A percentile compares a stretch with the other conserved stretches of the same genome.
These are phyloP conservation scores for Paradendryphiella salina DNA, from an alignment of 2,329 filamentous ascomycete species.

Conservation along the genomic window DNA sequence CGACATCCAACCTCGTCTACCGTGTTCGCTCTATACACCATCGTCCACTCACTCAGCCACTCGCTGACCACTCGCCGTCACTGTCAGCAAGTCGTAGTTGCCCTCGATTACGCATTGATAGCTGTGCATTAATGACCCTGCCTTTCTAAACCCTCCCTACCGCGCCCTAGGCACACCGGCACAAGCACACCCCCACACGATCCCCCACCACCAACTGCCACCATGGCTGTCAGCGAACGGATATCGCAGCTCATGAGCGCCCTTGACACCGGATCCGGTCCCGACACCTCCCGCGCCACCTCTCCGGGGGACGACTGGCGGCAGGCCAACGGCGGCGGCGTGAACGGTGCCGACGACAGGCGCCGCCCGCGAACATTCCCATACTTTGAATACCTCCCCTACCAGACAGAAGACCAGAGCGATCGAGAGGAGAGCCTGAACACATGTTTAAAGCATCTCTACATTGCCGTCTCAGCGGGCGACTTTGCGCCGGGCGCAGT, in stretches of 20 bases:
- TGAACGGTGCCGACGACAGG: conserved; percentile 57
- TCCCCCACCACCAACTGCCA: conserved; percentile 14
- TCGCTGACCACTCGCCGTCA: conserved; percentile 20
- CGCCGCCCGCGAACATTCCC: conserved; percentile 82
- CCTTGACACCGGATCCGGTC: conserved; percentile 51
- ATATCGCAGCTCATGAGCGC: conserved; percentile 50
- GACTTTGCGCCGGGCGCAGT: conserved; percentile 92
- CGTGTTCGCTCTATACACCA: conserved; percentile 5
- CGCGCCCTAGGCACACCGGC: conserved; percentile 19
- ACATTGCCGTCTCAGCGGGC: conserved; percentile 85
- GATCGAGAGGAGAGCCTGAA: conserved; percentile 78
- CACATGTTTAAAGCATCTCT: conserved; percentile 90
- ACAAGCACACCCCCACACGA: conserved; percentile 18
- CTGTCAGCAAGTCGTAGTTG: conserved; percentile 13
- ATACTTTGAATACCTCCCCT: conserved; percentile 89
- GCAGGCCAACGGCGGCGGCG: conserved; percentile 57
- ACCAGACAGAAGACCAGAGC: conserved; percentile 77
- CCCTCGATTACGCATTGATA: conserved; percentile 18
- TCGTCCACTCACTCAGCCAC: conserved; percentile 9
- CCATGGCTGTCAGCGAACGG: conserved; percentile 47
- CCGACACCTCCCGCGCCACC: conserved; percentile 81
- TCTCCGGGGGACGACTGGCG: conserved; percentile 71
- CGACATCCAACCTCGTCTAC: background rate
- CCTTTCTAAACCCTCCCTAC: conserved; percentile 13
- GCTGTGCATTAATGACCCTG: conserved; percentile 33